A percentile compares a stretch with the other conserved stretches of the same genome.
These are phyloP conservation scores for Artemisia annua DNA, from an alignment of 129 eudicot genomes.

Conservation along the genomic window DNA sequence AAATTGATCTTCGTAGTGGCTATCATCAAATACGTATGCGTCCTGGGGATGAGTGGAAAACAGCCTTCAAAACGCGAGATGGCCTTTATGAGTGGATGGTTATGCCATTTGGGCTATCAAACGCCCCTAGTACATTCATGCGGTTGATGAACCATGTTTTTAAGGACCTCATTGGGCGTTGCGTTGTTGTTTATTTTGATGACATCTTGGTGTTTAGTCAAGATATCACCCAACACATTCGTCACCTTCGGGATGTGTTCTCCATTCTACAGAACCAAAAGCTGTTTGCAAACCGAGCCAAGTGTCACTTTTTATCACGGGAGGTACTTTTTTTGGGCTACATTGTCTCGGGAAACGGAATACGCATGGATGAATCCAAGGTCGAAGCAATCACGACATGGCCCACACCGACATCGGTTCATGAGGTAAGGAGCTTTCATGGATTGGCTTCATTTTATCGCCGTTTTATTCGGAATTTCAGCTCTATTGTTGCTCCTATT, in stretches of 20 bases:
- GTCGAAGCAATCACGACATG: neutral
- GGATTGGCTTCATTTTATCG: slow-evolving; percentile 1
- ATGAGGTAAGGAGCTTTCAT: neutral
- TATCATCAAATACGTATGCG: neutral
- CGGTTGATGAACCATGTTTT: neutral
- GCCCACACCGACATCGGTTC: neutral
- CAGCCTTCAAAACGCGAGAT: neutral
- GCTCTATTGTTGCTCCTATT: neutral
- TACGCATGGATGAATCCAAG: neutral
- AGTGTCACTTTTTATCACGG: neutral
- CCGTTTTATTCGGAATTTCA: neutral
- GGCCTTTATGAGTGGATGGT: slow-evolving; percentile 10
- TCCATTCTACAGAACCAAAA: neutral
- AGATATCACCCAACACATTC: too few relatives aligned
- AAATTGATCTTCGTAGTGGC: too few relatives aligned
- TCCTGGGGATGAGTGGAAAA: slow-evolving; percentile 1
- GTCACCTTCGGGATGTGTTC: too few relatives aligned
- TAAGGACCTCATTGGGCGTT: neutral
- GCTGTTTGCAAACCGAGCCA: neutral
- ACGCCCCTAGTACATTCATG: slow-evolving; percentile 1
- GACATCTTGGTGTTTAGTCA: too few relatives aligned
- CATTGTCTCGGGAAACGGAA: neutral
- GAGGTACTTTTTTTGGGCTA: neutral
- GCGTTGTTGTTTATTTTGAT: too few relatives aligned
- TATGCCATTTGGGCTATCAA: slow-evolving; percentile 4